A percentile compares a stretch with the other conserved stretches of the same genome.
These are phyloP conservation scores for Fraxinus floribunda DNA, from an alignment of 305 asterid species.

Conservation along the genomic window DNA sequence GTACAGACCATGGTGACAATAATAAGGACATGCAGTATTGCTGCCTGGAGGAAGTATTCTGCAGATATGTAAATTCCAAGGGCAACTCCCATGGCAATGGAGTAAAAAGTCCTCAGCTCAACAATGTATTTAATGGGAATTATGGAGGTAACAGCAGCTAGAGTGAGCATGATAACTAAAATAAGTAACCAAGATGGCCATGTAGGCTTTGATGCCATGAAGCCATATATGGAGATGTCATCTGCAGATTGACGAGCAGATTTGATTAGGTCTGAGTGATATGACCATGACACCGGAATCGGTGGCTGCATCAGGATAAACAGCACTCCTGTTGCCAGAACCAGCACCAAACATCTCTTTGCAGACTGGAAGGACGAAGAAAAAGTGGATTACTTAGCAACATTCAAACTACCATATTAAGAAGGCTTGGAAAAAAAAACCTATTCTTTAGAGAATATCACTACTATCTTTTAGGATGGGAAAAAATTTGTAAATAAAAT, in stretches of 20 bases:
- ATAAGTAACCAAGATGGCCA: conserved; percentile 99
- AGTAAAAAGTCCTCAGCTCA: conserved; percentile 74
- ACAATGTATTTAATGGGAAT: conserved; percentile 88
- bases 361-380: conserved; percentile 63
- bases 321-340: conserved; percentile 76
- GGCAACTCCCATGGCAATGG: conserved; percentile 77
- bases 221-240: conserved; percentile 93
- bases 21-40: conserved; percentile 74
- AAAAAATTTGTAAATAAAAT: too few species aligned
- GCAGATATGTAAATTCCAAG: conserved; percentile 93
- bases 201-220: conserved; percentile 79
- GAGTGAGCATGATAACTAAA: conserved; percentile 75
- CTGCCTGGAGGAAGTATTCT: conserved; percentile 90
- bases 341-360: conserved; percentile 85
- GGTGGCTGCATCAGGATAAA: conserved; percentile 95
- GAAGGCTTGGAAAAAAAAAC: neutral
- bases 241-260: conserved; percentile 86
- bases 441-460: neutral
- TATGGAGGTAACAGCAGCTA: conserved; percentile 86
- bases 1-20: conserved; percentile 90
- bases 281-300: conserved; percentile 72
- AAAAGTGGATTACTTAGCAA: conserved; percentile 17
- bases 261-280: conserved; percentile 70
- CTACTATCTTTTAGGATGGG: neutral
- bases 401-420: neutral